Conservation (phyloP, 139 green algal genomes). For the Chlamydomonas schloesseri region DNA sequence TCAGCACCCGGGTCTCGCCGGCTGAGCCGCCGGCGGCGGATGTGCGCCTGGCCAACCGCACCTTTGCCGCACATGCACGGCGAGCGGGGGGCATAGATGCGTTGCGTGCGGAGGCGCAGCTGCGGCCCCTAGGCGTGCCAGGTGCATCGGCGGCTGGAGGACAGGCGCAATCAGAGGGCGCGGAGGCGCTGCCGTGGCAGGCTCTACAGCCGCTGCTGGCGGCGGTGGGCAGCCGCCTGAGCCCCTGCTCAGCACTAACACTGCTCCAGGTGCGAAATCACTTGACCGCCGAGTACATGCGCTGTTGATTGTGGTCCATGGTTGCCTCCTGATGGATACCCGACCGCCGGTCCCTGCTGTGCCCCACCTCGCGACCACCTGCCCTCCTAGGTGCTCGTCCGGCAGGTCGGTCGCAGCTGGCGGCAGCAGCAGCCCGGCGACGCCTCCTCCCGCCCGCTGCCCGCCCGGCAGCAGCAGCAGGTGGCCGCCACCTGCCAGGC, state of each 20-base stretch:
- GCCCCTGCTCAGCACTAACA: neutral
- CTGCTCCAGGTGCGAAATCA: slow-evolving; percentile 25
- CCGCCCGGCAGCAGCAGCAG: neutral
- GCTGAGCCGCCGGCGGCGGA: neutral
- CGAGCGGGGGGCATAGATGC: neutral
- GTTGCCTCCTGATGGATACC: too few relatives aligned
- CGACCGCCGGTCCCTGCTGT: too few relatives aligned
- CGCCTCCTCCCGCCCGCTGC: neutral
- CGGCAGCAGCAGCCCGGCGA: neutral
- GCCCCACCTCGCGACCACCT: neutral
- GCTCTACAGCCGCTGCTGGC: slow-evolving; percentile 12
- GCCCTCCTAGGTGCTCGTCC: neutral
- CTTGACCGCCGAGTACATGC: too few relatives aligned
- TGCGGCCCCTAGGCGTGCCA: too few relatives aligned
- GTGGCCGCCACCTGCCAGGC: neutral
- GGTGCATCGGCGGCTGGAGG: neutral
- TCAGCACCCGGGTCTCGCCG: neutral
- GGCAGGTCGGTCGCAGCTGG: slow-evolving; percentile 8
- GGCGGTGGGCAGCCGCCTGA: neutral
- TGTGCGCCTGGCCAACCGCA: slow-evolving; percentile 18
- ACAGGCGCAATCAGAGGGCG: neutral
- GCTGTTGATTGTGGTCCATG: too few relatives aligned
- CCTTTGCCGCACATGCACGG: slow-evolving; percentile 2
- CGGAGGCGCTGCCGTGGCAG: neutral
- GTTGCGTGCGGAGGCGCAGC: neutral